Evolutionary conservation across 345 rosid species (phyloP).

Genomic region (Sisymbrium altissimum): DNA sequence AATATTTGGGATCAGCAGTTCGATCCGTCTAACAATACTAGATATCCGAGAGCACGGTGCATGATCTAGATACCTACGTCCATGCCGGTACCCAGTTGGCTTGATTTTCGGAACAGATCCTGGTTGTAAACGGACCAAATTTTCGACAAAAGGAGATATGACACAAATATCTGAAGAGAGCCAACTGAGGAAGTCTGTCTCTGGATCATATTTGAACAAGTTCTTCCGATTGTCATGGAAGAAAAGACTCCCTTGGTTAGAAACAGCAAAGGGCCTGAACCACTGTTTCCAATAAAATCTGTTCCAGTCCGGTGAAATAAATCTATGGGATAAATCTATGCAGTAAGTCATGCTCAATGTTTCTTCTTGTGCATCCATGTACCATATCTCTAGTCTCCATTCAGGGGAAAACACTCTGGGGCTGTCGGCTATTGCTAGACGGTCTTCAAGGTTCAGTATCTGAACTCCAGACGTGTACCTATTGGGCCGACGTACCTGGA

Average conservation of each 20-base stretch:
- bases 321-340: neutral
- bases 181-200: neutral
- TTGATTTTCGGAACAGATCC: neutral
- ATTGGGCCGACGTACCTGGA: neutral
- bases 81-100: neutral
- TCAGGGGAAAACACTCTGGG: neutral
- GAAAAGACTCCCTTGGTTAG: neutral
- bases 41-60: neutral
- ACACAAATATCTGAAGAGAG: neutral
- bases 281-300: neutral
- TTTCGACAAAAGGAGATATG: neutral
- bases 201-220: neutral
- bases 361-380: neutral
- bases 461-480: neutral
- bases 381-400: neutral
- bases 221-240: neutral
- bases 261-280: neutral
- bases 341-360: neutral
- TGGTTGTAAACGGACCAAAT: neutral
- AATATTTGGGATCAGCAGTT: neutral
- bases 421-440: neutral
- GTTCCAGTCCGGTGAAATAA: no score
- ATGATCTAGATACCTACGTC: neutral
- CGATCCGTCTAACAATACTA: neutral
- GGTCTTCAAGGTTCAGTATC: neutral